A percentile compares a stretch with the other conserved stretches of the same genome.
Conservation (phyloP, 768 basidiomycete species). For the Imleria badia region DNA sequence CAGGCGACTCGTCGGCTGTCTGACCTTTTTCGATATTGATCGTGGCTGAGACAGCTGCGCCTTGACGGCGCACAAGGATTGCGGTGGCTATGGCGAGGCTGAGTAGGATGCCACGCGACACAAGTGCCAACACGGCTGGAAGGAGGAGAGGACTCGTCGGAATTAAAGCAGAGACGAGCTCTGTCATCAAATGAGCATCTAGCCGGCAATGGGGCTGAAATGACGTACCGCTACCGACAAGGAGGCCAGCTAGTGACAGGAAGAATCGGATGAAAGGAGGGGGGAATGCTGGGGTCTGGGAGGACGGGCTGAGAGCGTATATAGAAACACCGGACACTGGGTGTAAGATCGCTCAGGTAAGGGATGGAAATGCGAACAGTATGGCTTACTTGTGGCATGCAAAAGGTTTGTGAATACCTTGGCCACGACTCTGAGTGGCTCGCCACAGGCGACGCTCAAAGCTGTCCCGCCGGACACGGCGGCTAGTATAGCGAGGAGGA, state of each 20-base stretch:
- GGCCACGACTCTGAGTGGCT: conserved; percentile 14
- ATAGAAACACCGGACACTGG: conserved; percentile 30
- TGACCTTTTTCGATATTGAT: conserved; percentile 16
- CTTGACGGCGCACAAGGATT: conserved; percentile 5
- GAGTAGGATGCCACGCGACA: conserved; percentile 23
- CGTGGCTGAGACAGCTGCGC: not conserved
- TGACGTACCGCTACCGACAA: conserved; percentile 29
- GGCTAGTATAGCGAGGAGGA: conserved; percentile 25
- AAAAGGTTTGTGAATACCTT: conserved; percentile 20
- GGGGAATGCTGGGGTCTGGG: conserved; percentile 1
- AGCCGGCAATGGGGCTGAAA: not conserved
- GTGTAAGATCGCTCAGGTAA: not conserved
- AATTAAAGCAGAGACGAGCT: conserved; percentile 26
- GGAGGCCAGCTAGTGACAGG: conserved; percentile 18
- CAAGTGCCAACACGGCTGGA: conserved; percentile 23
- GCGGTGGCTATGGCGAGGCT: conserved; percentile 10
- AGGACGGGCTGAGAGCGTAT: conserved; percentile 19
- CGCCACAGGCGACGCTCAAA: conserved; percentile 15
- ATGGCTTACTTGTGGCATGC: conserved; percentile 22
- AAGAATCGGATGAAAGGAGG: conserved; percentile 13
- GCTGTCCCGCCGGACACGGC: conserved; percentile 23
- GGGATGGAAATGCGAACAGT: not conserved
- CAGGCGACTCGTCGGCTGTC: not conserved
- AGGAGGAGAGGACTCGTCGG: conserved; percentile 26
- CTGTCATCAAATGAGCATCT: conserved; percentile 9